A percentile compares a stretch with the other conserved stretches of the same genome.
Conservation (phyloP, 306 rosid species). For the Dryas drummondii region DNA sequence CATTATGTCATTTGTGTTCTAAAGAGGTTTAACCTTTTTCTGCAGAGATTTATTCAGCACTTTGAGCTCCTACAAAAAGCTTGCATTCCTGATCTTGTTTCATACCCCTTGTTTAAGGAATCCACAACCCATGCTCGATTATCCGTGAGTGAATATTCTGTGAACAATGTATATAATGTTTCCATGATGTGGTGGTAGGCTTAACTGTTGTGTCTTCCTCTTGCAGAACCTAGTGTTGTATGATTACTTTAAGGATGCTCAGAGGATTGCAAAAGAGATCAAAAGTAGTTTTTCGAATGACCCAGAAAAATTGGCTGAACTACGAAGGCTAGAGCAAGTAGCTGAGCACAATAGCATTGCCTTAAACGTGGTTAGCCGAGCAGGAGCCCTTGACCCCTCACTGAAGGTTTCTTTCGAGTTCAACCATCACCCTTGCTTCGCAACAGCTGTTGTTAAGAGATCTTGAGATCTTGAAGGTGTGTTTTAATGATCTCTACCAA, state of each 20-base stretch:
- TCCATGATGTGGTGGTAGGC: conserved; percentile 3
- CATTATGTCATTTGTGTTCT: neutral
- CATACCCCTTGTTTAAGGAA: conserved; percentile 59
- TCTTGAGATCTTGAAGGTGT: conserved; percentile 69
- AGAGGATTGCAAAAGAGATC: conserved; percentile 73
- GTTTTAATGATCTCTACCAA: conserved; percentile 34
- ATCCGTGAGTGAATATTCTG: conserved; percentile 55
- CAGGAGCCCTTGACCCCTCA: conserved; percentile 66
- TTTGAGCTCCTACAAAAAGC: conserved; percentile 92
- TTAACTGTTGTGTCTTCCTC: conserved; percentile 16
- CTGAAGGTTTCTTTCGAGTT: conserved; percentile 75
- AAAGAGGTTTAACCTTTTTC: neutral
- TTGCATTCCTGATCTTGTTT: conserved; percentile 69
- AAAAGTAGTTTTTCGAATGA: conserved; percentile 68
- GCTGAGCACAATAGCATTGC: conserved; percentile 95
- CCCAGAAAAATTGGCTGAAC: conserved; percentile 71
- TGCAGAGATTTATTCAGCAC: conserved; percentile 89
- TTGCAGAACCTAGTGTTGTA: conserved; percentile 61
- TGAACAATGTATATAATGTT: neutral
- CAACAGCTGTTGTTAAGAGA: conserved; percentile 84
- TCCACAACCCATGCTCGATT: conserved; percentile 51
- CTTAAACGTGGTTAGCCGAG: conserved; percentile 59
- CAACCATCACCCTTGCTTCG: conserved; percentile 80
- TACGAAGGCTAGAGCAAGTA: conserved; percentile 77
- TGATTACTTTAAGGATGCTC: conserved; percentile 92